phyloP scores from a whole-genome alignment of 345 rosid genomes.

The Citrus cavaleriei region DNA sequence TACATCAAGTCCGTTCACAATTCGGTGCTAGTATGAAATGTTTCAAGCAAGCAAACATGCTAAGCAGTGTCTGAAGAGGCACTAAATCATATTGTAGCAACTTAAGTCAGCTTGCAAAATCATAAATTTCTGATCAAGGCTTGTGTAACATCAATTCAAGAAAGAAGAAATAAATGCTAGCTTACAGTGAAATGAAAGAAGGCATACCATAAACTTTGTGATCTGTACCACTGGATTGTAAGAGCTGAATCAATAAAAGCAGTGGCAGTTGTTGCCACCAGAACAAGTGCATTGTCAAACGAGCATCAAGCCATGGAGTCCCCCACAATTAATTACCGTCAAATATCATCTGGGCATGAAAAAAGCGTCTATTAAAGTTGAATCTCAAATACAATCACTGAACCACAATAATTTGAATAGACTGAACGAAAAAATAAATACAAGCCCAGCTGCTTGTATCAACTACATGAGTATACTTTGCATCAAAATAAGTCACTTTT shows the following conservation, averaged over 20 bases:
- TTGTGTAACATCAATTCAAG: neutral
- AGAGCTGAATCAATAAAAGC: constrained; percentile 33
- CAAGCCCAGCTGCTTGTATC: too few relatives aligned
- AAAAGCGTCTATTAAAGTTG: neutral
- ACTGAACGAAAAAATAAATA: neutral
- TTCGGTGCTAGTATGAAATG: neutral
- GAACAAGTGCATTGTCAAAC: constrained; percentile 31
- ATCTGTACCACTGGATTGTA: constrained; percentile 14
- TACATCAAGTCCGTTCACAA: neutral
- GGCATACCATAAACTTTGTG: constrained; percentile 25
- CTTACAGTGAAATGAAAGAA: neutral
- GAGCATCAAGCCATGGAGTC: constrained; percentile 27
- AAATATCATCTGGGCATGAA: neutral
- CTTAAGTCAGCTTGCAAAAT: neutral
- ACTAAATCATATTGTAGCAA: neutral
- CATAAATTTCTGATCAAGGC: neutral
- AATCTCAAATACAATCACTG: neutral
- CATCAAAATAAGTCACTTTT: neutral
- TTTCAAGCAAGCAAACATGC: neutral
- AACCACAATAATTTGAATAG: neutral
- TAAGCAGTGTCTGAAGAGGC: neutral
- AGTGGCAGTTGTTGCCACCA: constrained; percentile 38
- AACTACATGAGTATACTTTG: too few relatives aligned
- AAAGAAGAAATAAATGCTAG: neutral
- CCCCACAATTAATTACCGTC: neutral